phyloP scores from a whole-genome alignment of 495 filamentous ascomycete species.

The Recurvomyces mirabilis region DNA sequence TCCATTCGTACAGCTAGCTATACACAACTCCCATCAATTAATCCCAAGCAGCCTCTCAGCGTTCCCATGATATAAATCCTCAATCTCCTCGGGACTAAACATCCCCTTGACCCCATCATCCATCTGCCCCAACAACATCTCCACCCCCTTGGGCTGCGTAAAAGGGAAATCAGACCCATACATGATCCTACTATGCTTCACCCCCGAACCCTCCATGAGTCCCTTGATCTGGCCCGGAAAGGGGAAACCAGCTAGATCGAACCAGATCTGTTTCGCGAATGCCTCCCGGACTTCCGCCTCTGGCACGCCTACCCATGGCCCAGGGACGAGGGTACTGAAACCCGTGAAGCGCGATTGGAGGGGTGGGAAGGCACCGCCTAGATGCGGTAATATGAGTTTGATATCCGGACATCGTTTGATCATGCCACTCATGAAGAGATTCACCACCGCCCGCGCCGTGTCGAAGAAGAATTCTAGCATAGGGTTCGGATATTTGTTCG shows the following conservation, averaged over 20 bases:
- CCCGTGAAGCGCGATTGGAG: conserved; percentile 35
- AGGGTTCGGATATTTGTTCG: conserved; percentile 33
- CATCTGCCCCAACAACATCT: conserved; percentile 21
- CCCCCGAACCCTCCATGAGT: conserved; percentile 16
- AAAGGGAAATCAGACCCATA: conserved; percentile 38
- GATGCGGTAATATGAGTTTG: conserved; percentile 39
- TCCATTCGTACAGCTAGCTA: too few relatives aligned
- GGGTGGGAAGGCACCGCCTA: conserved; percentile 37
- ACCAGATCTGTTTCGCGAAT: conserved; percentile 31
- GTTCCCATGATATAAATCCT: conserved; percentile 26
- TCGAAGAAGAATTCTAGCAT: conserved; percentile 50
- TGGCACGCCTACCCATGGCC: conserved; percentile 1
- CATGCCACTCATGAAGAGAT: conserved; percentile 41
- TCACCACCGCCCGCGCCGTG: conserved; percentile 37
- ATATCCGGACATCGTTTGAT: conserved; percentile 35
- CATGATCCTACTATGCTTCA: conserved; percentile 33
- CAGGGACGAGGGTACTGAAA: conserved; percentile 26
- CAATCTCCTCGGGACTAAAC: conserved; percentile 22
- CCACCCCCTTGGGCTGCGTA: conserved; percentile 5
- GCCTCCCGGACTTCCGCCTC: conserved; percentile 19
- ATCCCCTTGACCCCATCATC: conserved; percentile 25
- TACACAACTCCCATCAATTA: too few relatives aligned
- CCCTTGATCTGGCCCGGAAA: conserved; percentile 32
- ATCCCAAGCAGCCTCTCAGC: conserved; percentile 24
- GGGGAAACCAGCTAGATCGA: conserved; percentile 37